A percentile compares a stretch with the other conserved stretches of the same genome.
phyloP scores from a whole-genome alignment of 495 filamentous ascomycete species.

The Penicillium coprophilum region DNA sequence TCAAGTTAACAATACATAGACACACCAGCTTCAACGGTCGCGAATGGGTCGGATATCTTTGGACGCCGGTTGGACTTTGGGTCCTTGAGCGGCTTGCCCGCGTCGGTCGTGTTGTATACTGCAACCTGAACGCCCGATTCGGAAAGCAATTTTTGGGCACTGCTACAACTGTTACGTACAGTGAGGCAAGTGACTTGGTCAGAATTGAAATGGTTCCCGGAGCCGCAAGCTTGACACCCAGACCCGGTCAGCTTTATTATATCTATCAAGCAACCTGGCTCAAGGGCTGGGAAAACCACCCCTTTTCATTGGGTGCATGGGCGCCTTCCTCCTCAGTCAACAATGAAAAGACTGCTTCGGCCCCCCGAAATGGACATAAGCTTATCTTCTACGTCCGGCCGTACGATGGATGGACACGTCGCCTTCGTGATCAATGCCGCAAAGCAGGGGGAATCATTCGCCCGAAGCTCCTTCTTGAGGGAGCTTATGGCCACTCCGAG shows the following conservation, averaged over 20 bases:
- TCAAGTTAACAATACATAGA: too few species aligned
- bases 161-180: constrained; percentile 32
- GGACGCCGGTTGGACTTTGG: constrained; percentile 44
- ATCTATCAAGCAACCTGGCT: constrained; percentile 40
- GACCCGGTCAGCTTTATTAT: constrained; percentile 46
- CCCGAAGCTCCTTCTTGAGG: constrained; percentile 44
- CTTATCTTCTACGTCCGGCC: constrained; percentile 32
- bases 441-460: constrained; percentile 10
- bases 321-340: neutral
- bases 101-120: constrained; percentile 36
- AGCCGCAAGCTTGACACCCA: constrained; percentile 28
- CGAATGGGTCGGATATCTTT: constrained; percentile 39
- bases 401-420: constrained; percentile 36
- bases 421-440: neutral
- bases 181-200: constrained; percentile 38
- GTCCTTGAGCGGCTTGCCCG: constrained; percentile 43
- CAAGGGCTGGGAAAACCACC: constrained; percentile 50
- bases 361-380: constrained; percentile 4
- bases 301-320: constrained; percentile 46
- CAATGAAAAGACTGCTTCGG: neutral
- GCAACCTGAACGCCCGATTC: constrained; percentile 29
- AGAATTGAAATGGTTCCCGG: constrained; percentile 33
- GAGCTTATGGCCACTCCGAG: constrained; percentile 48
- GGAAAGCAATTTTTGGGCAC: constrained; percentile 10
- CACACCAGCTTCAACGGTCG: constrained; percentile 15